Conservation (phyloP, 169 alveolate species). For the Cryptosporidium tyzzeri region DNA sequence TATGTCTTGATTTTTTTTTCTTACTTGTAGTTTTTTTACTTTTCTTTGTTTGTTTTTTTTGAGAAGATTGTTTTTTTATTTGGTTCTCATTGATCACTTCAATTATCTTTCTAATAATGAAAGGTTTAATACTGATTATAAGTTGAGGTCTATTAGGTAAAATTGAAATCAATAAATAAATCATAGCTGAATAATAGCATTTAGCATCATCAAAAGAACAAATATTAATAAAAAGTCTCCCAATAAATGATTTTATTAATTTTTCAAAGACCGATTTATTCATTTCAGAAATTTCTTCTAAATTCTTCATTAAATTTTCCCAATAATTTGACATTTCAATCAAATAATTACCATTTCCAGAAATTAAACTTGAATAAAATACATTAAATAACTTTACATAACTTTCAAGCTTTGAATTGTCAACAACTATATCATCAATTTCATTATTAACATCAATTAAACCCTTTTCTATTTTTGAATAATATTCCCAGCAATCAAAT, state of each 20-base stretch:
- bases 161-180: conserved; percentile 25
- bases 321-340: conserved; percentile 37
- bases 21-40: background rate
- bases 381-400: conserved; percentile 16
- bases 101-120: conserved; percentile 51
- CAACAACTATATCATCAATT: background rate
- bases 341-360: conserved; percentile 42
- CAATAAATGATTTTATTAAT: conserved; percentile 11
- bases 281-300: background rate
- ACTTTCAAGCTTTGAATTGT: conserved; percentile 25
- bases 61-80: background rate
- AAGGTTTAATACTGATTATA: conserved; percentile 36
- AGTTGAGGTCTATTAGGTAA: conserved; percentile 64
- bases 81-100: conserved; percentile 18
- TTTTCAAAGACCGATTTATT: conserved; percentile 5
- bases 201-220: conserved; percentile 3
- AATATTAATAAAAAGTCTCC: conserved; percentile 44
- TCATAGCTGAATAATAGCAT: conserved; percentile 72
- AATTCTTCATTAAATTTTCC: conserved; percentile 23
- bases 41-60: background rate
- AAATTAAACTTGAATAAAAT: conserved; percentile 20
- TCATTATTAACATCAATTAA: conserved; percentile 4
- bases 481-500: conserved; percentile 50
- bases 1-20: background rate
- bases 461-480: conserved; percentile 35